Conservation (phyloP, 225 moss, liverwort and hornwort species). For the Thuidium tamariscinum region DNA sequence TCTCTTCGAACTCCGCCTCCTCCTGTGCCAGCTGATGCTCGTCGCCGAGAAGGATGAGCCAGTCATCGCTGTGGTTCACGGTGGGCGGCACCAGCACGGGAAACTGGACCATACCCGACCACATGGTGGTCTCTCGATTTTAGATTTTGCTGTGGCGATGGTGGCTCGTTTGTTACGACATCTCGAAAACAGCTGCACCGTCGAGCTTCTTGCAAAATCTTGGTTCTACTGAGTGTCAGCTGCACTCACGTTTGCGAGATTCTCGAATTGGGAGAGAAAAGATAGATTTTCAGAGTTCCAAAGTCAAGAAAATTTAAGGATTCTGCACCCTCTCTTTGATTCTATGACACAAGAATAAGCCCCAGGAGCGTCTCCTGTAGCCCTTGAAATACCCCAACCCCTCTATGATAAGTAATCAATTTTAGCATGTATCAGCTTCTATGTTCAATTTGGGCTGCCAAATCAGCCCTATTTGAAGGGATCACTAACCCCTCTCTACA, state of each 20-base stretch:
- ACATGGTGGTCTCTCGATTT: background rate
- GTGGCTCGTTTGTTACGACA: background rate
- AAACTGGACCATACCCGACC: slow-evolving; percentile 71
- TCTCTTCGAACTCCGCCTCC: slow-evolving; percentile 78
- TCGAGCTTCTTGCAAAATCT: background rate
- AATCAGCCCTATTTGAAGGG: no score
- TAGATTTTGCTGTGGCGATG: no score
- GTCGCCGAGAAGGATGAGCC: slow-evolving; percentile 51
- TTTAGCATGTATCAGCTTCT: no score
- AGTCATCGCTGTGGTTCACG: slow-evolving; percentile 64
- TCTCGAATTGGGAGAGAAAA: background rate
- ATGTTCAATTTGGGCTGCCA: no score
- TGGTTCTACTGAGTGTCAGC: background rate
- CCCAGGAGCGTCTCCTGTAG: no score
- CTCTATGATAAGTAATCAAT: no score
- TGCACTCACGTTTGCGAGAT: background rate
- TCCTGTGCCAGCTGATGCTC: slow-evolving; percentile 75
- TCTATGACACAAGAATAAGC: background rate
- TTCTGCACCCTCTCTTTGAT: background rate
- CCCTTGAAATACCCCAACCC: no score
- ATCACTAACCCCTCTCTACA: no score
- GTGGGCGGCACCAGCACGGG: slow-evolving; percentile 75
- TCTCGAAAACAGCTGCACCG: no score
- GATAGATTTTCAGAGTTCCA: background rate
- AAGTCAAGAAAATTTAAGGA: background rate